Evolutionary conservation across 202 grass and related monocot species (phyloP), one percentile per base, ranked within the genome.

Genomic region (Zoysia matrella): DNA sequence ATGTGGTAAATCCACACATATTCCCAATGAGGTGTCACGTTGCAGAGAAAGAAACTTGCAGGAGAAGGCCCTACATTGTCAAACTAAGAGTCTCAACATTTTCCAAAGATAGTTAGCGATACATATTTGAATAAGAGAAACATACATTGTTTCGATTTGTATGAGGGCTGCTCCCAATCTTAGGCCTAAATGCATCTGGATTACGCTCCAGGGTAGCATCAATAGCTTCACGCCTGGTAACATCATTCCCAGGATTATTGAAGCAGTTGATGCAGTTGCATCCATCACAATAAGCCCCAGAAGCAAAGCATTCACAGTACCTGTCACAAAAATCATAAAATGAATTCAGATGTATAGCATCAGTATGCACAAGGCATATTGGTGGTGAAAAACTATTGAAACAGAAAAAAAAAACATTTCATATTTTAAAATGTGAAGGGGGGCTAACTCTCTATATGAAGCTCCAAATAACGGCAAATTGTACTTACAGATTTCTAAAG

Each of bases 241-340:
- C 22, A 22, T 22, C 22, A 22, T 22, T 22, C 22, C 22, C 22
- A 22, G 22, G 22, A 22, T 22, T 22, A 22, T 22, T 22, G 22
- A 22, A 22, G 22, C 22, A 22, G 22, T 22, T 22, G 22, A 22
- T 22, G 22, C 22, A 22, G 22, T 22, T 22, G 22, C 22, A 22
- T 22, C 22, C 96, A 78, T 99, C 93, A 22, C 92, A 99, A 71
- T 90, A 91, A 84, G 85, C 60, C 62, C 92, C 92, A 83, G 89
- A 92, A 76, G 96, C 96, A 78, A 99, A 99, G 57, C 96, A 99
- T 78, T 99, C 96, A 76, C 96, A 99, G 64, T 99, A 99, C 83
- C 96, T 99, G 83, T 53, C 76, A 84, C 40, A 76, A 52, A 78
- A 70, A 71, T 11, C 69, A 79, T 52, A 83, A 65, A 45, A 52